Conservation (phyloP, 2,329 filamentous ascomycete species). For the Camillea tinctor region DNA sequence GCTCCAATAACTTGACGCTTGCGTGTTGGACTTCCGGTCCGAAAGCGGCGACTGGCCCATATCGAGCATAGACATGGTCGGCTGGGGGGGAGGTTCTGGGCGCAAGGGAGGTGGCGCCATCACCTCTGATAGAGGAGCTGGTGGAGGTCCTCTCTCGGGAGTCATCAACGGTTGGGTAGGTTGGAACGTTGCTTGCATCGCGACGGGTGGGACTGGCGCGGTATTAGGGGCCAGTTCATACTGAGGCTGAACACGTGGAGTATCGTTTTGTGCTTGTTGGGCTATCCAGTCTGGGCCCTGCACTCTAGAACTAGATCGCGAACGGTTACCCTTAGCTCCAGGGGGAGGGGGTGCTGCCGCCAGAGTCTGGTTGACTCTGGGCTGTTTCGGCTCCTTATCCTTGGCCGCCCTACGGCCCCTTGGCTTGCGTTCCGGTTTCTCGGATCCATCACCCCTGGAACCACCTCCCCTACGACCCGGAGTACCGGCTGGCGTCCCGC, state of each 20-base stretch:
- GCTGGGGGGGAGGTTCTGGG: constrained; percentile 52
- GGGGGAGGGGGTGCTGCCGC: constrained; percentile 43
- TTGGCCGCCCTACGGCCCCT: constrained; percentile 40
- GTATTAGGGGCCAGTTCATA: constrained; percentile 44
- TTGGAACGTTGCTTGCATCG: constrained; percentile 30
- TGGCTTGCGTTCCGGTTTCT: constrained; percentile 45
- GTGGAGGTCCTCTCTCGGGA: constrained; percentile 25
- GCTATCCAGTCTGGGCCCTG: constrained; percentile 42
- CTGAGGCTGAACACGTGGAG: constrained; percentile 40
- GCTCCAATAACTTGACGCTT: constrained; percentile 83
- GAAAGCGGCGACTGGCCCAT: constrained; percentile 40
- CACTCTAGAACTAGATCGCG: constrained; percentile 54
- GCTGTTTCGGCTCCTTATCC: constrained; percentile 41
- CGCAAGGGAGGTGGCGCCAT: constrained; percentile 57
- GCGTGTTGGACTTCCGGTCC: constrained; percentile 53
- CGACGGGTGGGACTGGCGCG: constrained; percentile 43
- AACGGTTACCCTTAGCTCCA: constrained; percentile 46
- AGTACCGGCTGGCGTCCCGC: constrained; percentile 55
- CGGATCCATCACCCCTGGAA: constrained; percentile 44
- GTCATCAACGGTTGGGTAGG: constrained; percentile 26
- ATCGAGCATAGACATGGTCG: constrained; percentile 51
- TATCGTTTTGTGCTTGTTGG: constrained; percentile 38
- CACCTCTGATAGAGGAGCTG: constrained; percentile 42
- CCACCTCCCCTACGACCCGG: constrained; percentile 50
- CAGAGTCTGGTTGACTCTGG: constrained; percentile 41